phyloP scores from a whole-genome alignment of 176 grass and related monocot genomes.

The Cenchrus americanus region DNA sequence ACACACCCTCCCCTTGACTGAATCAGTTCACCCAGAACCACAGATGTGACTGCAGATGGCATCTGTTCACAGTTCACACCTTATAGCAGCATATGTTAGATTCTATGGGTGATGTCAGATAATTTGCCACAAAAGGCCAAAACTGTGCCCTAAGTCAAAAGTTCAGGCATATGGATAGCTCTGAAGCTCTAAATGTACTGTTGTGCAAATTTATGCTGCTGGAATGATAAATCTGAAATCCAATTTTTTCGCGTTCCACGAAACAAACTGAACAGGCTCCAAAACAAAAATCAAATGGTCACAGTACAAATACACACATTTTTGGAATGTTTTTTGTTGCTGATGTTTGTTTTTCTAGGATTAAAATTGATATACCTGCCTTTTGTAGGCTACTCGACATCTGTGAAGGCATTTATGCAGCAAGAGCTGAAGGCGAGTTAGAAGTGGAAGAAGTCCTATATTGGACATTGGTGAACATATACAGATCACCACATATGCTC shows the following conservation, averaged over 20 bases:
- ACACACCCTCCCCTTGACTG: not conserved
- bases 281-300: not conserved
- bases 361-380: slow-evolving; percentile 15
- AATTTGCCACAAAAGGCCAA: not conserved
- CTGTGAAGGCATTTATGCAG: slow-evolving; percentile 96
- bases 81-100: not conserved
- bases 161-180: not conserved
- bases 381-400: slow-evolving; percentile 85
- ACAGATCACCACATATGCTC: slow-evolving; percentile 94
- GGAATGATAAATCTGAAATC: not conserved
- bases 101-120: not conserved
- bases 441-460: slow-evolving; percentile 97
- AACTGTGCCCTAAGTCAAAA: not conserved
- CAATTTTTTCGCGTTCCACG: not conserved
- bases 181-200: not conserved
- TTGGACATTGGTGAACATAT: slow-evolving; percentile 92
- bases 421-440: slow-evolving; percentile 89
- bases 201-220: slow-evolving; percentile 10
- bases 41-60: not conserved
- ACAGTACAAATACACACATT: not conserved
- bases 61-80: not conserved
- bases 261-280: not conserved
- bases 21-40: not conserved
- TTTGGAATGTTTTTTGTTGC: not conserved
- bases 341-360: not conserved